Evolutionary conservation across 345 rosid species (phyloP).

Genomic region (Microcos paniculata): DNA sequence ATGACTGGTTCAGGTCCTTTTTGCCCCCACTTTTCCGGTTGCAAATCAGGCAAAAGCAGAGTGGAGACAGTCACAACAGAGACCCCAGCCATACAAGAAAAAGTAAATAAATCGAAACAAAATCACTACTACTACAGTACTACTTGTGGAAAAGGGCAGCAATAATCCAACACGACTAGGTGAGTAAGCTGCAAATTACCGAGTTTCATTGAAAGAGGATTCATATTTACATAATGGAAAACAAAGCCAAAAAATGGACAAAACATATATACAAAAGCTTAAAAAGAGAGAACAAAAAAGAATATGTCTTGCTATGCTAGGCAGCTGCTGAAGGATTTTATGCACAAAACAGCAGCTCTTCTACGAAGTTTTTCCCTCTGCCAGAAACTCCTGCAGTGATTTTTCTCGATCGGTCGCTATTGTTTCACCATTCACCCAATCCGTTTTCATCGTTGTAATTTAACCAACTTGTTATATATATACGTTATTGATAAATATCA

Average conservation of each 20-base stretch:
- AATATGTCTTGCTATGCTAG: neutral
- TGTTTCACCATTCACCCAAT: neutral
- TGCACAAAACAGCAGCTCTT: slow-evolving; percentile 1
- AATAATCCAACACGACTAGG: neutral
- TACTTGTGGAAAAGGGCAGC: neutral
- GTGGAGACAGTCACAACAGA: too few relatives aligned
- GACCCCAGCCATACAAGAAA: neutral
- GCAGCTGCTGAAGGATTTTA: neutral
- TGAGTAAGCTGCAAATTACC: neutral
- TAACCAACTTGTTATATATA: neutral
- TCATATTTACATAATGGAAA: neutral
- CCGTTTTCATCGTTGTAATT: neutral
- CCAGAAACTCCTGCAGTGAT: slow-evolving; percentile 7
- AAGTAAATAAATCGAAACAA: neutral
- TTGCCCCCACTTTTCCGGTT: neutral
- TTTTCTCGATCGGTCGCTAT: neutral
- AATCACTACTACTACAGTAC: neutral
- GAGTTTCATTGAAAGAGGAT: slow-evolving; percentile 15
- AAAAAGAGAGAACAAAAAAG: neutral
- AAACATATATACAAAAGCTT: slow-evolving; percentile 3
- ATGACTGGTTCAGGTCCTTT: neutral
- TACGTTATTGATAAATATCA: neutral
- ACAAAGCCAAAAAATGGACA: neutral
- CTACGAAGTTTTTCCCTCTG: neutral
- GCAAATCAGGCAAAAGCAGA: neutral